A percentile compares a stretch with the other conserved stretches of the same genome.
These are phyloP conservation scores for Dendrobium huoshanense DNA, from an alignment of 106 monocot genomes.

Conservation along the genomic window DNA sequence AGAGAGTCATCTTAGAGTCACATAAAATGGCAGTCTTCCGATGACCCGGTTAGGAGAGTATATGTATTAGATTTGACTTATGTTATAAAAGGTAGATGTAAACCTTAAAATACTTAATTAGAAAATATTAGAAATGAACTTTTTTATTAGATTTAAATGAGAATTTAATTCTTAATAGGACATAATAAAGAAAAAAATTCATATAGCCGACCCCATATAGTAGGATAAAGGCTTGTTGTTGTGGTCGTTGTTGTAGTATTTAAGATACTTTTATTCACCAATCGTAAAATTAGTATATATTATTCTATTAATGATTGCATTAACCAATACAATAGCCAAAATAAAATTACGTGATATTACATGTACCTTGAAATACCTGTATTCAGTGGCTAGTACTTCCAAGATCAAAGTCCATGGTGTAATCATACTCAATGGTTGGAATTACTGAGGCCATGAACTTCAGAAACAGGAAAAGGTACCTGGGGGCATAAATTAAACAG, in stretches of 20 bases:
- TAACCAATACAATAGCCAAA: neutral
- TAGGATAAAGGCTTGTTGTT: no score
- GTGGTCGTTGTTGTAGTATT: neutral
- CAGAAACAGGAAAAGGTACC: slow-evolving; percentile 96
- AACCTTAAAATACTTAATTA: no score
- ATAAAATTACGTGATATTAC: neutral
- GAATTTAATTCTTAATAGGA: no score
- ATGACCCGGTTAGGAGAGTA: no score
- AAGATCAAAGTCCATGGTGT: slow-evolving; percentile 98
- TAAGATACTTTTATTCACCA: neutral
- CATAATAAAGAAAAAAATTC: no score
- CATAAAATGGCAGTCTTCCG: no score
- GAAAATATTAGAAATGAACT: no score
- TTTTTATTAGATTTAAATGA: no score
- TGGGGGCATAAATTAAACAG: slow-evolving; percentile 13
- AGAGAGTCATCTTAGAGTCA: no score
- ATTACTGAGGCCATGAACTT: slow-evolving; percentile 97
- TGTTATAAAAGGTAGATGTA: no score
- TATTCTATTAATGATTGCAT: neutral
- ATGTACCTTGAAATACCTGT: slow-evolving; percentile 24
- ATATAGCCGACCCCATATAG: no score
- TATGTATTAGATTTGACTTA: no score
- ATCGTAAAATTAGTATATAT: neutral
- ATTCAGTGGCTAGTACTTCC: slow-evolving; percentile 69
- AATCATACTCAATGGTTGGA: slow-evolving; percentile 97